Percentiles rank a stretch among this genome's conserved stretches.
Conservation (phyloP, 2,329 filamentous ascomycete genomes). For the Pseudogymnoascus sp. region DNA sequence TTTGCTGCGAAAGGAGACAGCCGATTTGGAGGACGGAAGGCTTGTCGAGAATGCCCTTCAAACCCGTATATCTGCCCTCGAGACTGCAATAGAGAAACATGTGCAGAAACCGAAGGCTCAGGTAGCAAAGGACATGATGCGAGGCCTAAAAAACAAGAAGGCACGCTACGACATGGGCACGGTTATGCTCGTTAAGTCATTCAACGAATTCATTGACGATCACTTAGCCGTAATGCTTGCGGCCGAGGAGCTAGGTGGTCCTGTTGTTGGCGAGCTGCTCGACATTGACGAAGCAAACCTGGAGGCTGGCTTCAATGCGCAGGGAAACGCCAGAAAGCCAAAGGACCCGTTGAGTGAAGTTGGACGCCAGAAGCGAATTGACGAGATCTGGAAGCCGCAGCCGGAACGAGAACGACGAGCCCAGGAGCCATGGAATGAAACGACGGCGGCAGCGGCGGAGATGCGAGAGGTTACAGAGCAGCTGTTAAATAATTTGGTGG, state of each 20-base stretch:
- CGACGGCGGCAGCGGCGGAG: slow-evolving; percentile 44
- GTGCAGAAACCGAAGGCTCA: slow-evolving; percentile 54
- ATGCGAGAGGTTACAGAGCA: slow-evolving; percentile 55
- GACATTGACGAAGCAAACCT: slow-evolving; percentile 56
- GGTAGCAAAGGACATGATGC: slow-evolving; percentile 55
- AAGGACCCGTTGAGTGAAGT: slow-evolving; percentile 38
- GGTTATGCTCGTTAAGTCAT: slow-evolving; percentile 50
- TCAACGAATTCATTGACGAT: slow-evolving; percentile 65
- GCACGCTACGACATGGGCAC: slow-evolving; percentile 55
- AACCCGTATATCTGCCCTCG: slow-evolving; percentile 52
- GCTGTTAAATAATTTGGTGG: slow-evolving; percentile 51
- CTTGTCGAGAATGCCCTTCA: slow-evolving; percentile 47
- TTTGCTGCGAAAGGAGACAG: slow-evolving; percentile 44
- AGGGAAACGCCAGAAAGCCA: slow-evolving; percentile 48
- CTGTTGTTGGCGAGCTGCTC: slow-evolving; percentile 68
- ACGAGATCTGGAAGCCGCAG: slow-evolving; percentile 50
- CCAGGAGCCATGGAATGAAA: slow-evolving; percentile 27
- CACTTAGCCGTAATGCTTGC: slow-evolving; percentile 69
- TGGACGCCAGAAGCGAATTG: slow-evolving; percentile 52
- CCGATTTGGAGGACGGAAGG: slow-evolving; percentile 47
- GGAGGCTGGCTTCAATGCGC: slow-evolving; percentile 51
- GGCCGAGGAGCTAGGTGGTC: slow-evolving; percentile 75
- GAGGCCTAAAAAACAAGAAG: slow-evolving; percentile 52
- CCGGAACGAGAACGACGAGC: slow-evolving; percentile 14
- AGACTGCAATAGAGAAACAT: slow-evolving; percentile 48